These are phyloP conservation scores for Phytophthora ramorum DNA, from an alignment of 352 stramenopile genomes.

Conservation along the genomic window DNA sequence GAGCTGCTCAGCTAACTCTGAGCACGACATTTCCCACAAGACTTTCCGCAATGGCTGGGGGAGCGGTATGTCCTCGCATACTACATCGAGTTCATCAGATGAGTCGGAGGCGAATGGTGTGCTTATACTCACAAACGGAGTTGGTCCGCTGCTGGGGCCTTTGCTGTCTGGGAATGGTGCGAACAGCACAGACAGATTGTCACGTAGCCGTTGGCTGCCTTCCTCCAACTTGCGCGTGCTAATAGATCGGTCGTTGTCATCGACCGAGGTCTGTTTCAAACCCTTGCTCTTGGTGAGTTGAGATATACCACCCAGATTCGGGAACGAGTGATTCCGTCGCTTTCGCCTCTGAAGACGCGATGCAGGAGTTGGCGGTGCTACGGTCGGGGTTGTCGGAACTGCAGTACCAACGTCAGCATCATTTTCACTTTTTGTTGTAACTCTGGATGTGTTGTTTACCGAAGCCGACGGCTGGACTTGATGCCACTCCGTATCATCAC, in stretches of 20 bases:
- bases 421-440: conserved; percentile 27
- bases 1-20: conserved; percentile 68
- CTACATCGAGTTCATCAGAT: conserved; percentile 51
- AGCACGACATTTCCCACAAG: conserved; percentile 59
- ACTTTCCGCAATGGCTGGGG: conserved; percentile 51
- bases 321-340: conserved; percentile 73
- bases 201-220: conserved; percentile 23
- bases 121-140: conserved; percentile 17
- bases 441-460: conserved; percentile 11
- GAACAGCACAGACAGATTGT: conserved; percentile 36
- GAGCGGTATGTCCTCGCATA: conserved; percentile 48
- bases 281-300: conserved; percentile 30
- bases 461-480: conserved; percentile 9
- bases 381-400: not conserved
- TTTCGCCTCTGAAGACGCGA: conserved; percentile 35
- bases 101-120: conserved; percentile 18
- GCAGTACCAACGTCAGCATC: conserved; percentile 25
- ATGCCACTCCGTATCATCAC: conserved; percentile 58
- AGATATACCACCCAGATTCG: conserved; percentile 52
- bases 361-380: conserved; percentile 9
- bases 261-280: conserved; percentile 18
- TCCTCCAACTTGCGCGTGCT: conserved; percentile 24
- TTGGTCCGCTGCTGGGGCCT: conserved; percentile 9
- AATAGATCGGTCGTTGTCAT: conserved; percentile 26
- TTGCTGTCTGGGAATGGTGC: conserved; percentile 17